These are phyloP conservation scores for Mariannaea sp. DNA, from an alignment of 2,329 filamentous ascomycete genomes.

Conservation along the genomic window DNA sequence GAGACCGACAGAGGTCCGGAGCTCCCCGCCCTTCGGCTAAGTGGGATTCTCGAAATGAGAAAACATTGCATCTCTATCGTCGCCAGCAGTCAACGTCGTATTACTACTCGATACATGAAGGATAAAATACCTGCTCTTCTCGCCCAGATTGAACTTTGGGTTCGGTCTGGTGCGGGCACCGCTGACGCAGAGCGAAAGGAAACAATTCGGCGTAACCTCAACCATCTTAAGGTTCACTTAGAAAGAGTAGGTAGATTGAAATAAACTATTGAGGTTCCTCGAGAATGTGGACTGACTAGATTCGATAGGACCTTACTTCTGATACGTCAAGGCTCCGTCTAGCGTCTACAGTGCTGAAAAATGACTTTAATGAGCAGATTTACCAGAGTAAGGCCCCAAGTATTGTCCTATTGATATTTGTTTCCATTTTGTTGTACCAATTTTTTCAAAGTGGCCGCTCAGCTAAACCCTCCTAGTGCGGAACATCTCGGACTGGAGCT, in stretches of 20 bases:
- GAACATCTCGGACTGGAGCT: constrained; percentile 15
- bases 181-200: constrained; percentile 44
- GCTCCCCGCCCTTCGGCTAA: constrained; percentile 44
- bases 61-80: constrained; percentile 52
- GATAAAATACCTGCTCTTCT: constrained; percentile 49
- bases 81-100: constrained; percentile 46
- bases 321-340: constrained; percentile 1
- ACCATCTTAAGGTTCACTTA: constrained; percentile 40
- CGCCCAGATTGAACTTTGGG: constrained; percentile 49
- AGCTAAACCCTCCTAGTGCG: constrained; percentile 5
- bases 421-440: too few species aligned
- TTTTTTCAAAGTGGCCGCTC: not conserved
- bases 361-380: constrained; percentile 20
- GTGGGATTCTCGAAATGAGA: constrained; percentile 49
- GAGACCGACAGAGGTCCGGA: constrained; percentile 30
- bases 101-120: constrained; percentile 45
- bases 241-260: constrained; percentile 35
- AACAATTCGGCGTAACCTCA: constrained; percentile 40
- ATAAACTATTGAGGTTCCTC: rapidly evolving
- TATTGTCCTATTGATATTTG: rapidly evolving
- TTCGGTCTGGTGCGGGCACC: constrained; percentile 48
- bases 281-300: constrained; percentile 15
- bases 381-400: constrained; percentile 13
- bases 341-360: constrained; percentile 5
- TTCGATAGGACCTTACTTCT: constrained; percentile 34